Percentiles rank a stretch among this genome's conserved stretches.
phyloP scores from a whole-genome alignment of 108 stramenopile species.

The Cyclostephanos invisitatus region DNA sequence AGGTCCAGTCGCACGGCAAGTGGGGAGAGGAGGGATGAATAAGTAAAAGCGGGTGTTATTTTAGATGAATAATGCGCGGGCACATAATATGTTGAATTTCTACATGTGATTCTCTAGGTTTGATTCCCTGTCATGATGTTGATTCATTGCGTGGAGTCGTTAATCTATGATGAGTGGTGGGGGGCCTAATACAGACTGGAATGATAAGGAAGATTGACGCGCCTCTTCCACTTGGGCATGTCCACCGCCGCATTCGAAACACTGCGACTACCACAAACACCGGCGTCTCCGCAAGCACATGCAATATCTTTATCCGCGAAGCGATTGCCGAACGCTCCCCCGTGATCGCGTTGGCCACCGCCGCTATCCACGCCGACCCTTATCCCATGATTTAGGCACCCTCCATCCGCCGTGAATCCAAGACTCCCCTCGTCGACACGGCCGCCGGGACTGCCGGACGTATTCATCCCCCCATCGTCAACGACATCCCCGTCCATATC shows the following conservation, averaged over 20 bases:
- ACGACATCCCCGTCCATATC: background rate
- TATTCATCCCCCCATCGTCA: background rate
- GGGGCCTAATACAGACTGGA: constrained; percentile 7
- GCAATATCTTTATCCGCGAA: background rate
- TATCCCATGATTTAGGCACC: too few species aligned
- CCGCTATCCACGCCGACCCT: background rate
- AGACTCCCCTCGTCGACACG: background rate
- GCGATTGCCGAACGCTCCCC: background rate
- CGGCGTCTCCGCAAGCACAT: background rate
- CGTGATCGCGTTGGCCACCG: background rate
- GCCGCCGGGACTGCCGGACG: background rate
- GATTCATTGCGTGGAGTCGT: too few species aligned
- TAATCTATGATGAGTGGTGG: background rate
- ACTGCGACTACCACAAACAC: background rate
- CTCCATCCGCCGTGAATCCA: too few species aligned
- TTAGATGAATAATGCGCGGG: too few species aligned
- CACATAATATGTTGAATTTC: too few species aligned
- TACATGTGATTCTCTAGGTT: too few species aligned
- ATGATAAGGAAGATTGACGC: constrained; percentile 3
- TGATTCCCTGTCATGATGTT: too few species aligned
- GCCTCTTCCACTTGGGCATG: background rate
- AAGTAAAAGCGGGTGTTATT: too few species aligned
- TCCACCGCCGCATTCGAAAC: background rate
- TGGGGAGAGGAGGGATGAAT: too few species aligned
- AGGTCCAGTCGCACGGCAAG: too few species aligned